Evolutionary conservation across 768 basidiomycete genomes (phyloP).

Genomic region (Suillus hirtellus): DNA sequence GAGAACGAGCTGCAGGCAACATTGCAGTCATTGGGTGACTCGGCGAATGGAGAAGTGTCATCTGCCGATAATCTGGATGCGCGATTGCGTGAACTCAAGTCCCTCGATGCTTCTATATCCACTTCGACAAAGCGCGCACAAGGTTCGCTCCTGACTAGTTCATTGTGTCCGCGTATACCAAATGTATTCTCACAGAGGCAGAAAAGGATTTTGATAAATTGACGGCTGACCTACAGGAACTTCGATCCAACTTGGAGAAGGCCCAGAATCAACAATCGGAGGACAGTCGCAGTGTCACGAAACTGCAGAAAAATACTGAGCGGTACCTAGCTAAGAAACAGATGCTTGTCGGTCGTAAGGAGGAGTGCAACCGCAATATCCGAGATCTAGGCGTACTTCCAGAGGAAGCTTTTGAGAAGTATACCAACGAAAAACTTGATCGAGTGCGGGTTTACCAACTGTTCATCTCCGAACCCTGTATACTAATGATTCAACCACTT

Average conservation of each 20-base stretch:
- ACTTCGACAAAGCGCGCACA: slow-evolving; percentile 62
- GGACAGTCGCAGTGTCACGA: slow-evolving; percentile 82
- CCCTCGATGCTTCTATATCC: slow-evolving; percentile 67
- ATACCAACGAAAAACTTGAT: slow-evolving; percentile 85
- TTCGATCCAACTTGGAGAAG: slow-evolving; percentile 65
- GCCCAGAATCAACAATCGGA: slow-evolving; percentile 83
- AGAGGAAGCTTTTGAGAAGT: slow-evolving; percentile 97
- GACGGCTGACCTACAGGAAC: slow-evolving; percentile 63
- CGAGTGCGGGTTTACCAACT: slow-evolving; percentile 51
- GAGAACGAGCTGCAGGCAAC: slow-evolving; percentile 76
- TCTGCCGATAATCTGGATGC: slow-evolving; percentile 69
- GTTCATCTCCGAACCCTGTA: background rate
- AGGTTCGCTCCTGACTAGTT: slow-evolving; percentile 36
- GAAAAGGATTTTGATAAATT: slow-evolving; percentile 74
- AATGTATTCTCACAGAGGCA: slow-evolving; percentile 43
- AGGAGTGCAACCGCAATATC: slow-evolving; percentile 94
- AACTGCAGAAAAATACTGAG: slow-evolving; percentile 93
- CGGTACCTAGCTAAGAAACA: slow-evolving; percentile 91
- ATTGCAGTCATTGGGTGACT: slow-evolving; percentile 73
- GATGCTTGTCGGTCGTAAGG: slow-evolving; percentile 80
- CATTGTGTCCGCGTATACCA: background rate
- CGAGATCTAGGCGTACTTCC: slow-evolving; percentile 95
- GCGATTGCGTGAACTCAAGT: slow-evolving; percentile 65
- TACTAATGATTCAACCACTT: slow-evolving; percentile 8
- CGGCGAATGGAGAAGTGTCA: slow-evolving; percentile 52